These are phyloP conservation scores for Lomentospora prolificans DNA, from an alignment of 2,329 filamentous ascomycete species.

Conservation along the genomic window DNA sequence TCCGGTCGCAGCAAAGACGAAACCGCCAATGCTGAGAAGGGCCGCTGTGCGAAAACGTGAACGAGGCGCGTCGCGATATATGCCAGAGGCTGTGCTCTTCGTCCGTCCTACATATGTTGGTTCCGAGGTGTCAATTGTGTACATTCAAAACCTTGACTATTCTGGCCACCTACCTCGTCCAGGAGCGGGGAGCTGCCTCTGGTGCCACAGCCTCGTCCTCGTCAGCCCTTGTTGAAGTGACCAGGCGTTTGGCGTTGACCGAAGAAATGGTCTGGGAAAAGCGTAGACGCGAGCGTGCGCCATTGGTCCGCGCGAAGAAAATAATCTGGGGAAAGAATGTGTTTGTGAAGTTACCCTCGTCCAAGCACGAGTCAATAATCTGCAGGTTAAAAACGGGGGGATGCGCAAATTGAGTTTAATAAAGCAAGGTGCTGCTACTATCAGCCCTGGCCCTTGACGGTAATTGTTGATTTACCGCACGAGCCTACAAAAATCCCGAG, in stretches of 20 bases:
- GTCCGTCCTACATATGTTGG: not conserved
- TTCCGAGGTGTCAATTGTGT: too few relatives aligned
- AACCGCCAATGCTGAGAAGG: not conserved
- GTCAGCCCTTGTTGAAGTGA: not conserved
- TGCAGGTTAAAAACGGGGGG: too few relatives aligned
- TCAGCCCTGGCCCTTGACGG: too few relatives aligned
- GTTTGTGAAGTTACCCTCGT: too few relatives aligned
- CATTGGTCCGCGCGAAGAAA: too few relatives aligned
- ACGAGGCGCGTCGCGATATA: not conserved
- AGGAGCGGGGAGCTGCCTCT: not conserved
- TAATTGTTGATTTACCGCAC: too few relatives aligned
- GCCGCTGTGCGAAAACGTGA: not conserved
- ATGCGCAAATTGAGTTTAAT: too few relatives aligned
- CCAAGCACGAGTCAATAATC: too few relatives aligned
- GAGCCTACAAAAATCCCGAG: not conserved
- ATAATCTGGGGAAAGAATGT: too few relatives aligned
- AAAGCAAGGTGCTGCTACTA: too few relatives aligned
- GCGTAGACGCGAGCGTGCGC: not conserved
- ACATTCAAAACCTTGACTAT: too few relatives aligned
- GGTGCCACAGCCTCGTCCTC: not conserved
- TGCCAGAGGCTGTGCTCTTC: not conserved
- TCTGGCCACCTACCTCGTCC: not conserved
- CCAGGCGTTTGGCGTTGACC: not conserved
- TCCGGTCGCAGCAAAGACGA: conserved; percentile 3
- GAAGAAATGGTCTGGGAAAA: not conserved